These are phyloP conservation scores for Avena insularis DNA, from an alignment of 176 grass and related monocot species.

Conservation along the genomic window DNA sequence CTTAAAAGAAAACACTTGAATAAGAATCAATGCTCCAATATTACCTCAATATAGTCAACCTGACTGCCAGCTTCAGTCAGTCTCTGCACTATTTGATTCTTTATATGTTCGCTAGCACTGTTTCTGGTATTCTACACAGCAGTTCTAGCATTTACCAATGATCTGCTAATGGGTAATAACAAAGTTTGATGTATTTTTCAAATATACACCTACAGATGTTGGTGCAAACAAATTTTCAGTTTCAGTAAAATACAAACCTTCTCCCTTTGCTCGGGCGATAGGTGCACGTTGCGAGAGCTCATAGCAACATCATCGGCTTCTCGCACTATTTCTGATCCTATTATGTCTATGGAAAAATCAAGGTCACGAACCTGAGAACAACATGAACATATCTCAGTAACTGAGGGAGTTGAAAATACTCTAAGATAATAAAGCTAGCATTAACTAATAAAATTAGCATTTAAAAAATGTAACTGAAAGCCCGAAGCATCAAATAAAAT, in stretches of 20 bases:
- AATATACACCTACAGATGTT: no score
- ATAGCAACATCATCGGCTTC: constrained; percentile 95
- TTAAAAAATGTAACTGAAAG: neutral
- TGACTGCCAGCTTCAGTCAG: constrained; percentile 61
- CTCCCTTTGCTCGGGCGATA: constrained; percentile 58
- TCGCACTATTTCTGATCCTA: constrained; percentile 83
- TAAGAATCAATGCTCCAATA: no score
- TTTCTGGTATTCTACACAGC: constrained; percentile 48
- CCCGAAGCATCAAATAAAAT: neutral
- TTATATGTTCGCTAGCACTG: constrained; percentile 55
- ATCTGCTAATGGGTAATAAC: constrained; percentile 61
- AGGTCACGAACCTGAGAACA: constrained; percentile 81
- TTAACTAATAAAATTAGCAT: neutral
- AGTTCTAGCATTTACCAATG: constrained; percentile 70
- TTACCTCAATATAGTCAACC: constrained; percentile 93
- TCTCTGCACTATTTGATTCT: constrained; percentile 53
- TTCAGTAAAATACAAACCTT: constrained; percentile 59
- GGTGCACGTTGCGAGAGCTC: constrained; percentile 89
- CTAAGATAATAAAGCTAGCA: neutral
- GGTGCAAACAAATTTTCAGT: no score
- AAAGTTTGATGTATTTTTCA: no score
- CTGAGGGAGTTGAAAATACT: neutral
- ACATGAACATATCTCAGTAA: constrained; percentile 28
- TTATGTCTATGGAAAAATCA: constrained; percentile 74
- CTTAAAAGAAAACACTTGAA: no score